Conservation (phyloP, 306 rosid species). For the Lathyrus sativus region DNA sequence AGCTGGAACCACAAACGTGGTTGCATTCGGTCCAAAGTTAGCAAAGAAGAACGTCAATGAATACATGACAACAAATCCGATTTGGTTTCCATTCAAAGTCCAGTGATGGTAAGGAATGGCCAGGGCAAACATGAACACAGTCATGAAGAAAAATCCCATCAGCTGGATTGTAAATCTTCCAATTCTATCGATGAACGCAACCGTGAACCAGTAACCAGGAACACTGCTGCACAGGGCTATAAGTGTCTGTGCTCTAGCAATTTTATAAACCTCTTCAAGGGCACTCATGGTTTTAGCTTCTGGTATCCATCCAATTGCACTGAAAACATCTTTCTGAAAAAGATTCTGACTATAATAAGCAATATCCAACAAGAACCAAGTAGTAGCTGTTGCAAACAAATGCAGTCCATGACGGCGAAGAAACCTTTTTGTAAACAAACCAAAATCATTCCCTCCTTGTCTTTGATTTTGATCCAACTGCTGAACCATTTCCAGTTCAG, state of each 20-base stretch:
- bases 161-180: conserved; percentile 75
- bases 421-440: conserved; percentile 60
- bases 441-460: conserved; percentile 52
- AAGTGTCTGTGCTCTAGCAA: conserved; percentile 80
- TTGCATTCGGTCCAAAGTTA: conserved; percentile 86
- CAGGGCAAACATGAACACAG: conserved; percentile 82
- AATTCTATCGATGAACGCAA: conserved; percentile 62
- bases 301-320: conserved; percentile 84
- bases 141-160: conserved; percentile 89
- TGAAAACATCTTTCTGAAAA: conserved; percentile 87
- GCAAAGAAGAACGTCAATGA: conserved; percentile 91
- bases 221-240: conserved; percentile 89
- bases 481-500: conserved; percentile 48
- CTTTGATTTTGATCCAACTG: background rate
- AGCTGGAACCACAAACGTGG: conserved; percentile 84
- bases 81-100: conserved; percentile 59
- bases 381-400: conserved; percentile 67
- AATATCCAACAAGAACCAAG: conserved; percentile 86
- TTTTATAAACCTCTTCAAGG: conserved; percentile 68
- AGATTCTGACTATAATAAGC: conserved; percentile 91
- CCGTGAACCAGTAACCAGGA: conserved; percentile 94
- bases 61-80: conserved; percentile 78
- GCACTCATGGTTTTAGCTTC: conserved; percentile 76
- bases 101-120: conserved; percentile 89
- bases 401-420: conserved; percentile 72